These are phyloP conservation scores for Heterococcus sp. DNA, from an alignment of 108 stramenopile genomes.

Conservation along the genomic window DNA sequence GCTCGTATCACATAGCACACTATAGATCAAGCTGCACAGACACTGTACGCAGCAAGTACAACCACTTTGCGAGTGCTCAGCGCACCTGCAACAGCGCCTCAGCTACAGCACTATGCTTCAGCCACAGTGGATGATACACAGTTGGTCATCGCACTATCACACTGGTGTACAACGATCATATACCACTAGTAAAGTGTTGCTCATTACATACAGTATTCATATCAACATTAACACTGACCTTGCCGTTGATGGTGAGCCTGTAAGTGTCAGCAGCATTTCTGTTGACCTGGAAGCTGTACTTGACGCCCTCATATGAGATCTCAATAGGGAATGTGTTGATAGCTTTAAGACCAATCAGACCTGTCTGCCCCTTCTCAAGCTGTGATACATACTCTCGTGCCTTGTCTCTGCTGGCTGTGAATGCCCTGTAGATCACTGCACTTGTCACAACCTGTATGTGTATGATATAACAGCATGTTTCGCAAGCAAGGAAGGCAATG, in stretches of 20 bases:
- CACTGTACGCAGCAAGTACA: too few relatives aligned
- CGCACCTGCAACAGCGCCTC: too few relatives aligned
- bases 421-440: constrained; percentile 84
- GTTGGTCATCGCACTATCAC: too few relatives aligned
- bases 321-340: constrained; percentile 86
- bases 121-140: too few relatives aligned
- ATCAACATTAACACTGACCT: constrained; percentile 9
- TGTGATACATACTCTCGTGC: constrained; percentile 67
- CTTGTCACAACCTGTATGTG: constrained; percentile 64
- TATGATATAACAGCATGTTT: constrained; percentile 44
- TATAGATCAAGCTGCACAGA: too few relatives aligned
- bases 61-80: too few relatives aligned
- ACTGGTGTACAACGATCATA: too few relatives aligned
- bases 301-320: constrained; percentile 81
- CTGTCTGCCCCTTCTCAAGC: constrained; percentile 81
- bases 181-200: too few relatives aligned
- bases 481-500: too few relatives aligned
- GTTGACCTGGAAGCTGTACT: constrained; percentile 85
- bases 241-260: constrained; percentile 69
- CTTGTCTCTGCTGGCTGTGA: constrained; percentile 69
- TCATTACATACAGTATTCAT: too few relatives aligned
- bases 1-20: too few relatives aligned
- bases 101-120: too few relatives aligned
- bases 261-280: constrained; percentile 71
- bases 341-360: constrained; percentile 68